A percentile compares a stretch with the other conserved stretches of the same genome.
Conservation (phyloP, 2,329 filamentous ascomycete species). For the Aspergillus sp. region DNA sequence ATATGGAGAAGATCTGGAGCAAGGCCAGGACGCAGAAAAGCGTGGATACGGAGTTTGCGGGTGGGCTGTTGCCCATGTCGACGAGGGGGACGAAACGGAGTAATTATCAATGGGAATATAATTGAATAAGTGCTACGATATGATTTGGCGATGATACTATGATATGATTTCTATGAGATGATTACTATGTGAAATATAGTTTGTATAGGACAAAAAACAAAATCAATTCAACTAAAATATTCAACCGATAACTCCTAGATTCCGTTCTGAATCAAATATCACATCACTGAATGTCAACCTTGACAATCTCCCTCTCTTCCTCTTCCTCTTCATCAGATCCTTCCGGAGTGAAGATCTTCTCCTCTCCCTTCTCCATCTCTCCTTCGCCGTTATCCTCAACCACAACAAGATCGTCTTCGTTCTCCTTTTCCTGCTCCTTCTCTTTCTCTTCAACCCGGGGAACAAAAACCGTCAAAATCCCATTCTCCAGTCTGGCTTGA, state of each 20-base stretch:
- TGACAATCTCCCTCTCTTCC: constrained; percentile 19
- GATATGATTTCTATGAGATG: constrained; percentile 9
- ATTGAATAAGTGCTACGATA: constrained; percentile 6
- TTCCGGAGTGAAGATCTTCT: too few relatives aligned
- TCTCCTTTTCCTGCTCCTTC: too few relatives aligned
- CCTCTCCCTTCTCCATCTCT: constrained; percentile 15
- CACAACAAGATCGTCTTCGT: too few relatives aligned
- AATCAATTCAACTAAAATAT: background rate
- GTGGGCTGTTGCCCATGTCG: constrained; percentile 22
- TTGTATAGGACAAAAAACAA: background rate
- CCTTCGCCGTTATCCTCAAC: constrained; percentile 48
- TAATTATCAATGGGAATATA: constrained; percentile 4
- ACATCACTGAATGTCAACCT: constrained; percentile 16
- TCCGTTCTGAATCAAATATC: constrained; percentile 1
- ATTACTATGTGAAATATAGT: background rate
- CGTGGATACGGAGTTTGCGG: constrained; percentile 19
- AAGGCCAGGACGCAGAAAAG: constrained; percentile 18
- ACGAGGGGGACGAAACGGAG: constrained; percentile 14
- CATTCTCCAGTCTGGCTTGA: constrained; percentile 72
- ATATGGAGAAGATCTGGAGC: constrained; percentile 23
- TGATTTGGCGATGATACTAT: constrained; percentile 10
- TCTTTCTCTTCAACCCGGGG: too few relatives aligned
- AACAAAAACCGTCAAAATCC: constrained; percentile 69
- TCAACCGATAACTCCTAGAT: background rate
- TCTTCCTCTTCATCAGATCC: constrained; percentile 13